Evolutionary conservation across 2,329 filamentous ascomycete genomes (phyloP).

Genomic region (Orbilia javanica): DNA sequence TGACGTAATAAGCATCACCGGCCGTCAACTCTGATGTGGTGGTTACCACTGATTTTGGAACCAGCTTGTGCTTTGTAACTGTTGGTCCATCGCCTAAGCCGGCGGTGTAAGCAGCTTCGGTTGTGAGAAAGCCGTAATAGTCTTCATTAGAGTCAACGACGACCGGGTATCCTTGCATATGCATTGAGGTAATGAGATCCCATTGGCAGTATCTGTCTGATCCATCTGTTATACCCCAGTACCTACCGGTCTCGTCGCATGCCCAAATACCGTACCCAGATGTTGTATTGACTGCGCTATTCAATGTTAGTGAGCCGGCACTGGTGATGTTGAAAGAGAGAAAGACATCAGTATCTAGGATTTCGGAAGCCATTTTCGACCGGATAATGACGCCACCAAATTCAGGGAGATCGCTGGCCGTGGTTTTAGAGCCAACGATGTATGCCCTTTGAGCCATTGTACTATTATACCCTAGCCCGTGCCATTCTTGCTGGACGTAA

Average conservation of each 20-base stretch:
- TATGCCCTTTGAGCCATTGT: not conserved
- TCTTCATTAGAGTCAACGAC: not conserved
- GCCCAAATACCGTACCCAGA: not conserved
- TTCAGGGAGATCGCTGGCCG: not conserved
- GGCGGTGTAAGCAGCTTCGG: not conserved
- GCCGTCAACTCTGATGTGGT: not conserved
- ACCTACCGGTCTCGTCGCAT: not conserved
- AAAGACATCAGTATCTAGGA: not conserved
- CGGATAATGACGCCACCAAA: not conserved
- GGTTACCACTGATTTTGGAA: not conserved
- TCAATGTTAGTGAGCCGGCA: not conserved
- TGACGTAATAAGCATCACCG: not conserved
- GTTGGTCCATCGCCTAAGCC: not conserved
- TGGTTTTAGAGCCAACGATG: not conserved
- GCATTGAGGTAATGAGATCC: not conserved
- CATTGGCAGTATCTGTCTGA: not conserved
- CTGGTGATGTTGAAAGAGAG: not conserved
- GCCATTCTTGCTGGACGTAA: not conserved
- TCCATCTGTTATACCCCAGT: constrained; percentile 3
- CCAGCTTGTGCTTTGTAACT: not conserved
- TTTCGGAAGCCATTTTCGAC: not conserved
- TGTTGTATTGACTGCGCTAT: not conserved
- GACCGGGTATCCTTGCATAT: not conserved
- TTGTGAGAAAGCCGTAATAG: not conserved
- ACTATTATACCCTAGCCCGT: not conserved